A percentile compares a stretch with the other conserved stretches of the same genome.
These are phyloP conservation scores for Leccinum arenicola DNA, from an alignment of 768 basidiomycete genomes.

Conservation along the genomic window DNA sequence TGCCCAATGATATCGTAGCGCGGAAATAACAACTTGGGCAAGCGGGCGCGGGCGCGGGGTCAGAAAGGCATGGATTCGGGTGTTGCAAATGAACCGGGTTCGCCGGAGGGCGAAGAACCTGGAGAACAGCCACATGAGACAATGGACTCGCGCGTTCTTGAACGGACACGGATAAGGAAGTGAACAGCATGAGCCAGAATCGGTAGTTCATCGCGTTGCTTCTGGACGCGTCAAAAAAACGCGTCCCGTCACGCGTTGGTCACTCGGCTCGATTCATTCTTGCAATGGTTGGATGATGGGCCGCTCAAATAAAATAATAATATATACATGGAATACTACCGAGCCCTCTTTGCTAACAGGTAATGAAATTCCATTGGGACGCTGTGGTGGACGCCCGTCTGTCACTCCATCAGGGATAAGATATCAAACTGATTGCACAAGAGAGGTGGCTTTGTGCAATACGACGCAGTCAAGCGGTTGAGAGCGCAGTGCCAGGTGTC, in stretches of 20 bases:
- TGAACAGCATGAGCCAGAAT: conserved; percentile 9
- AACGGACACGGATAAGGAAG: conserved; percentile 20
- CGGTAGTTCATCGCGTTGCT: conserved; percentile 12
- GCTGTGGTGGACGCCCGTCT: not conserved
- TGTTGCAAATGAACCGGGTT: conserved; percentile 27
- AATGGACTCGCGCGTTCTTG: conserved; percentile 20
- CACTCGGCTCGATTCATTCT: conserved; percentile 17
- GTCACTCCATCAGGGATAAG: conserved; percentile 4
- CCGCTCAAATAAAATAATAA: not conserved
- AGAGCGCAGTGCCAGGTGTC: not conserved
- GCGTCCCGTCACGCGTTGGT: conserved; percentile 26
- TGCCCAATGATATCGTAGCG: conserved; percentile 13
- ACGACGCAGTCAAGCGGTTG: not conserved
- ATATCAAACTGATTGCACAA: conserved; percentile 10
- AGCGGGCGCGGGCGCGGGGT: conserved; percentile 16
- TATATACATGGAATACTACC: conserved; percentile 17
- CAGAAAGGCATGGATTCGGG: conserved; percentile 21
- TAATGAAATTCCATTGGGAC: conserved; percentile 15
- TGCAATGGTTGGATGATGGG: not conserved
- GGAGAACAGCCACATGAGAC: conserved; percentile 22
- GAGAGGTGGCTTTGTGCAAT: not conserved
- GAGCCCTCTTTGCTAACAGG: not conserved
- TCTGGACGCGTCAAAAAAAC: conserved; percentile 24
- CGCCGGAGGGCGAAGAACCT: conserved; percentile 19
- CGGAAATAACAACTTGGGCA: conserved; percentile 25